These are phyloP conservation scores for Auriscalpium vulgare DNA, from an alignment of 768 basidiomycete genomes.

Conservation along the genomic window DNA sequence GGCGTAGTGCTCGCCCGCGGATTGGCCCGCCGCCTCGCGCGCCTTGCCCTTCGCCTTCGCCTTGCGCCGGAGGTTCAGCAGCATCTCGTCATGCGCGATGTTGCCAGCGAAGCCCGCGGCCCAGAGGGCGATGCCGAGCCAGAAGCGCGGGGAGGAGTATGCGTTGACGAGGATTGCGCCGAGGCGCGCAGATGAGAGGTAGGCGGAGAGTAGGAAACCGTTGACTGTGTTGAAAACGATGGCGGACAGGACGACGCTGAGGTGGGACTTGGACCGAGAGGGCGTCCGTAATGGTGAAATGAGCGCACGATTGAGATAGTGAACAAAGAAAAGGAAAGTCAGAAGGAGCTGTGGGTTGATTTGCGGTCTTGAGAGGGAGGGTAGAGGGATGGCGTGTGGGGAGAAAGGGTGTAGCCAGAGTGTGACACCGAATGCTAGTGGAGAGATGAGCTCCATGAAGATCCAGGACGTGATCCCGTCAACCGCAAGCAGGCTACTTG, in stretches of 20 bases:
- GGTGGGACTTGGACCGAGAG: conserved; percentile 66
- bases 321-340: conserved; percentile 51
- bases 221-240: conserved; percentile 66
- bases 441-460: conserved; percentile 65
- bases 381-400: conserved; percentile 20
- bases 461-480: conserved; percentile 65
- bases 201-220: conserved; percentile 62
- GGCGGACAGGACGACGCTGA: conserved; percentile 49
- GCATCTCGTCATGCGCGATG: conserved; percentile 83
- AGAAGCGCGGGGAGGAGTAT: conserved; percentile 40
- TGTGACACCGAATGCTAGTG: conserved; percentile 42
- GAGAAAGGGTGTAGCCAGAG: conserved; percentile 44
- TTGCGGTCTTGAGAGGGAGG: conserved; percentile 31
- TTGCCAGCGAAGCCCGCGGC: conserved; percentile 68
- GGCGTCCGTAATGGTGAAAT: conserved; percentile 77
- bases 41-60: conserved; percentile 30
- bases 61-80: conserved; percentile 72
- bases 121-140: conserved; percentile 62
- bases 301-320: conserved; percentile 80
- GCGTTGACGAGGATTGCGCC: conserved; percentile 32
- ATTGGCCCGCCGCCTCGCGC: conserved; percentile 14
- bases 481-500: conserved; percentile 40
- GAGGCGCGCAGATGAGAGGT: conserved; percentile 53
- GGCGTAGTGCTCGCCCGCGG: conserved; percentile 42
- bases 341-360: conserved; percentile 31